A percentile compares a stretch with the other conserved stretches of the same genome.
phyloP scores from a whole-genome alignment of 2,329 filamentous ascomycete genomes.

The Drechslerella coelobrocha region DNA sequence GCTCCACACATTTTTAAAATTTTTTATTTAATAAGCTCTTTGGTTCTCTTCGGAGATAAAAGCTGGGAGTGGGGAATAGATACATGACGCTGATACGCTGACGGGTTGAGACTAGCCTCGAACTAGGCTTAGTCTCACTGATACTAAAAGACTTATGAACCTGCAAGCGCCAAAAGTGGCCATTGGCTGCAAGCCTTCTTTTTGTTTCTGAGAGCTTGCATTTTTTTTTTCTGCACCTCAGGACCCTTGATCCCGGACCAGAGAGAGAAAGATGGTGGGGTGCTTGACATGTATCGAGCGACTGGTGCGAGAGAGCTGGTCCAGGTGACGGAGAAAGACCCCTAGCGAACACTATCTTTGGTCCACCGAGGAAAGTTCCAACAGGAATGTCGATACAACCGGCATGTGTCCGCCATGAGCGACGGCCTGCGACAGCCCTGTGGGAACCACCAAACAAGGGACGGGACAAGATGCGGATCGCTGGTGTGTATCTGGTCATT shows the following conservation, averaged over 20 bases:
- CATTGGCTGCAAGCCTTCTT: slow-evolving; percentile 40
- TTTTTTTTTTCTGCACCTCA: slow-evolving; percentile 42
- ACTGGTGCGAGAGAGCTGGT: slow-evolving; percentile 43
- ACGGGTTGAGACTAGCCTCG: slow-evolving; percentile 17
- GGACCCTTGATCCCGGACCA: slow-evolving; percentile 47
- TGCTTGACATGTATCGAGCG: slow-evolving; percentile 42
- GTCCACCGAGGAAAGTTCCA: slow-evolving; percentile 18
- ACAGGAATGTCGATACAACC: slow-evolving; percentile 35
- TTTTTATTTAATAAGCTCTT: slow-evolving; percentile 40
- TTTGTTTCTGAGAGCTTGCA: slow-evolving; percentile 16
- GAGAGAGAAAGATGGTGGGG: slow-evolving; percentile 49
- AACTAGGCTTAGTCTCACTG: slow-evolving; percentile 28
- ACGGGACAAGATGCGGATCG: slow-evolving; percentile 51
- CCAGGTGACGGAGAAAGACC: slow-evolving; percentile 50
- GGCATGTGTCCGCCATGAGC: slow-evolving; percentile 46
- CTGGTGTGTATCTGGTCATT: slow-evolving; percentile 48
- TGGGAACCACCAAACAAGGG: slow-evolving; percentile 48
- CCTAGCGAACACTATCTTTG: slow-evolving; percentile 34
- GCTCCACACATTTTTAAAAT: slow-evolving; percentile 35
- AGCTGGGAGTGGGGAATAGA: slow-evolving; percentile 36
- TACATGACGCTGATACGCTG: slow-evolving; percentile 17
- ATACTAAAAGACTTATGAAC: slow-evolving; percentile 5
- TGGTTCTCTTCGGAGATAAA: slow-evolving; percentile 36
- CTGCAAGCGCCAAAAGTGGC: slow-evolving; percentile 44
- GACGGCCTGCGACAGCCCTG: slow-evolving; percentile 49